Conservation (phyloP, 1,139 yeast species). For the Blastobotrys serpentis region DNA sequence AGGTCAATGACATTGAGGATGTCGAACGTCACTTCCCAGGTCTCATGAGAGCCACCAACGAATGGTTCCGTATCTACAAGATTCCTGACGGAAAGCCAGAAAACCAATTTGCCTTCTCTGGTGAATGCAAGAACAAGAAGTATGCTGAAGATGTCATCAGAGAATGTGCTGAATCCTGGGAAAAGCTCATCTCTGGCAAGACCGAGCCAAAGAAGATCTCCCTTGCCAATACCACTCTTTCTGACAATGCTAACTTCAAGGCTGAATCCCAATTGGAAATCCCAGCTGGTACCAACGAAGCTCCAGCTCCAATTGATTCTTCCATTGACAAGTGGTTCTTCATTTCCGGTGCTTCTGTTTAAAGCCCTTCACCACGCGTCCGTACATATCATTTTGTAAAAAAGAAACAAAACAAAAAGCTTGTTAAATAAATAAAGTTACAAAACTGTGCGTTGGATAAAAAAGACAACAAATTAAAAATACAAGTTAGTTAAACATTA, state of each 20-base stretch:
- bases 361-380: conserved; percentile 21
- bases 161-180: conserved; percentile 78
- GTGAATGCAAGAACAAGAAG: conserved; percentile 70
- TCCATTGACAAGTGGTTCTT: conserved; percentile 98
- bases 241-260: conserved; percentile 43
- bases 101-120: conserved; percentile 83
- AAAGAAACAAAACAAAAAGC: neutral
- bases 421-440: neutral
- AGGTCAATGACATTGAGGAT: conserved; percentile 76
- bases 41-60: conserved; percentile 75
- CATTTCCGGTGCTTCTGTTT: conserved; percentile 83
- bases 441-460: too few species aligned
- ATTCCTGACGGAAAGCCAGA: conserved; percentile 92
- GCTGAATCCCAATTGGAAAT: conserved; percentile 48
- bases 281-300: conserved; percentile 53
- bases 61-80: conserved; percentile 95
- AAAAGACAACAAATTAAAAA: neutral
- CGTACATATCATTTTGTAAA: neutral
- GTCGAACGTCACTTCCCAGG: conserved; percentile 84
- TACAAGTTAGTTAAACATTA: neutral
- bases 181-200: conserved; percentile 55
- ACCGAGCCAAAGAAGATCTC: conserved; percentile 46
- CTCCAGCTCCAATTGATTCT: conserved; percentile 94
- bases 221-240: conserved; percentile 71
- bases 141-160: conserved; percentile 71